Percentiles rank a stretch among this genome's conserved stretches.
These are phyloP conservation scores for Lentinus brumalis DNA, from an alignment of 768 basidiomycete species.

Conservation along the genomic window DNA sequence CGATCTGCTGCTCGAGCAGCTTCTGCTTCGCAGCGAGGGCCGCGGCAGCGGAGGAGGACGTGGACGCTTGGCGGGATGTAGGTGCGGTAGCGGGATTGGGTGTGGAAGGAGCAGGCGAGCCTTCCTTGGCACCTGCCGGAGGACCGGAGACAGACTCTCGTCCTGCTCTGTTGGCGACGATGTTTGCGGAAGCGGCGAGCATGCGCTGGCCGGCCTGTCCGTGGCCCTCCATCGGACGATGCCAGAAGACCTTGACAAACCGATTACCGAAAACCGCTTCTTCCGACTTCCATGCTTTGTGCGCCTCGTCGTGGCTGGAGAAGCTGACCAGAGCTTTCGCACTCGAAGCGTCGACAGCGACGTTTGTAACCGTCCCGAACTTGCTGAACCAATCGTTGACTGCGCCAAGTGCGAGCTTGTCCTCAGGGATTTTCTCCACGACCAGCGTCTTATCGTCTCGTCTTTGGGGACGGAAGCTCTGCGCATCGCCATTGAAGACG, in stretches of 20 bases:
- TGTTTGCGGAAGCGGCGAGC: slow-evolving; percentile 78
- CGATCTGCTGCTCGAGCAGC: slow-evolving; percentile 77
- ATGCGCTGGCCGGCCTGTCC: slow-evolving; percentile 76
- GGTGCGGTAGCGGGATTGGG: slow-evolving; percentile 29
- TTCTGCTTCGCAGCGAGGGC: slow-evolving; percentile 75
- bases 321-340: slow-evolving; percentile 90
- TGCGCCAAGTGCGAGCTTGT: slow-evolving; percentile 72
- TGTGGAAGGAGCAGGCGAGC: slow-evolving; percentile 22
- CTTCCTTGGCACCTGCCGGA: neutral
- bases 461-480: slow-evolving; percentile 66
- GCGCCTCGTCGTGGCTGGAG: slow-evolving; percentile 78
- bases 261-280: slow-evolving; percentile 95
- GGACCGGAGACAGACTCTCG: slow-evolving; percentile 20
- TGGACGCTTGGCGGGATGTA: slow-evolving; percentile 40
- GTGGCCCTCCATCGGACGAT: slow-evolving; percentile 89
- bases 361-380: slow-evolving; percentile 91
- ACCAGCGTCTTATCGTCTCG: slow-evolving; percentile 82
- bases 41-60: slow-evolving; percentile 39
- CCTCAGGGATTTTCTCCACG: slow-evolving; percentile 91
- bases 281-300: slow-evolving; percentile 88
- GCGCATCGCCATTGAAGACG: slow-evolving; percentile 64
- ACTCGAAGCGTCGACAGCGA: slow-evolving; percentile 76
- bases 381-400: slow-evolving; percentile 90
- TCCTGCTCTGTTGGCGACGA: slow-evolving; percentile 63
- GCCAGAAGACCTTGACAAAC: slow-evolving; percentile 96